Conservation (phyloP, 2,329 filamentous ascomycete species). For the Triangularia verruculosa region DNA sequence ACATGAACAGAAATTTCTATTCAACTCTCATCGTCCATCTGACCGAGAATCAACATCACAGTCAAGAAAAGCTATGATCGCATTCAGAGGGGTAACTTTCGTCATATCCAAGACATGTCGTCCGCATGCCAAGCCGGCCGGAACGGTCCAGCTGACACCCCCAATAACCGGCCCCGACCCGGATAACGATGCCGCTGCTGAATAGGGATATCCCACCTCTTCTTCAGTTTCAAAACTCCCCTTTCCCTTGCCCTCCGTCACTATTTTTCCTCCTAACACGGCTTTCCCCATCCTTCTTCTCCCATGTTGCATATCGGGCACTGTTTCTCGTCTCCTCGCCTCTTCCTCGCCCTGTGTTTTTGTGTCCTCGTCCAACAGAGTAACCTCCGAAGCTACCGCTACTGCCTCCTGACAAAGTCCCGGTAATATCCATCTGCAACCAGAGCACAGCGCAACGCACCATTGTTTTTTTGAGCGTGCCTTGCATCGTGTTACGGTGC, state of each 20-base stretch:
- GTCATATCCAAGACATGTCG: neutral
- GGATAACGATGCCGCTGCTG: conserved; percentile 8
- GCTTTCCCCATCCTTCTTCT: neutral
- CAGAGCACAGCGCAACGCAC: too few relatives aligned
- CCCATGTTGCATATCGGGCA: neutral
- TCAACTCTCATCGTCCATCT: neutral
- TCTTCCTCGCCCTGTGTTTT: neutral
- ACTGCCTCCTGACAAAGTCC: neutral
- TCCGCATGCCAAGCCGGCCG: neutral
- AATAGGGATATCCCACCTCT: neutral
- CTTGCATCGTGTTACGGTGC: neutral
- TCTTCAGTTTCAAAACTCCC: neutral
- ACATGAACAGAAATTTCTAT: neutral
- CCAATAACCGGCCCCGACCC: neutral
- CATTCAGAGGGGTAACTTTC: neutral
- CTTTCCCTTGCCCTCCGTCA: neutral
- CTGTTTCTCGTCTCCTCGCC: neutral
- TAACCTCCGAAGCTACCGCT: neutral
- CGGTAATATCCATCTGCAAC: neutral
- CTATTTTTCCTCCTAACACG: too few relatives aligned
- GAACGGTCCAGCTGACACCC: neutral
- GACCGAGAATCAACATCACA: neutral
- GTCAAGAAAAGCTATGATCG: neutral
- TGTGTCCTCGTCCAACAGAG: neutral
- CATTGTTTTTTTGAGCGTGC: neutral